These are phyloP conservation scores for Umbelopsis sp. DNA, from an alignment of 192 early-diverging fungal species.

Conservation along the genomic window DNA sequence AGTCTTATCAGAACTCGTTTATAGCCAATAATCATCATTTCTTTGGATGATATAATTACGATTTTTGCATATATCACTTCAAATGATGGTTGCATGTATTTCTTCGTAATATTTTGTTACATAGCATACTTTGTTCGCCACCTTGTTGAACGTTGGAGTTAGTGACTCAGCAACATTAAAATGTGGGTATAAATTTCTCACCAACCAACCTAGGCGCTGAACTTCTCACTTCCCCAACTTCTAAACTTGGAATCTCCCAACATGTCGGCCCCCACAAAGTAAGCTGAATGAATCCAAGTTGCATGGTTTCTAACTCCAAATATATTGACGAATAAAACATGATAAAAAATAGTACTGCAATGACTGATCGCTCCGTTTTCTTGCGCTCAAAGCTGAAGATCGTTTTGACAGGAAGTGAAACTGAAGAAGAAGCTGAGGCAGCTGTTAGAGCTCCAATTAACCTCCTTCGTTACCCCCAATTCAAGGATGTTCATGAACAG, in stretches of 20 bases:
- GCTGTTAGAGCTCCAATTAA: conserved; percentile 46
- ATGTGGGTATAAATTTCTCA: too few relatives aligned
- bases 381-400: conserved; percentile 32
- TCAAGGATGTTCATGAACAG: conserved; percentile 47
- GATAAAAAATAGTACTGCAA: not conserved
- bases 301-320: not conserved
- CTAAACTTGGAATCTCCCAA: not conserved
- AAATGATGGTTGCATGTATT: too few relatives aligned
- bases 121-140: too few relatives aligned
- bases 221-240: not conserved
- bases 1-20: too few relatives aligned
- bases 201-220: too few relatives aligned
- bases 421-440: conserved; percentile 40
- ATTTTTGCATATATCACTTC: too few relatives aligned
- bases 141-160: too few relatives aligned
- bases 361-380: conserved; percentile 1
- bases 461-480: conserved; percentile 47
- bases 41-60: too few relatives aligned
- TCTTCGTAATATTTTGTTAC: too few relatives aligned
- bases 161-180: too few relatives aligned
- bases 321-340: not conserved
- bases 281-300: not conserved
- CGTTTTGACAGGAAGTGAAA: conserved; percentile 34
- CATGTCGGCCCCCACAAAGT: not conserved
- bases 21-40: too few relatives aligned